Percentiles rank a stretch among this genome's conserved stretches.
Conservation (phyloP, 306 rosid genomes). For the Senna siamea region DNA sequence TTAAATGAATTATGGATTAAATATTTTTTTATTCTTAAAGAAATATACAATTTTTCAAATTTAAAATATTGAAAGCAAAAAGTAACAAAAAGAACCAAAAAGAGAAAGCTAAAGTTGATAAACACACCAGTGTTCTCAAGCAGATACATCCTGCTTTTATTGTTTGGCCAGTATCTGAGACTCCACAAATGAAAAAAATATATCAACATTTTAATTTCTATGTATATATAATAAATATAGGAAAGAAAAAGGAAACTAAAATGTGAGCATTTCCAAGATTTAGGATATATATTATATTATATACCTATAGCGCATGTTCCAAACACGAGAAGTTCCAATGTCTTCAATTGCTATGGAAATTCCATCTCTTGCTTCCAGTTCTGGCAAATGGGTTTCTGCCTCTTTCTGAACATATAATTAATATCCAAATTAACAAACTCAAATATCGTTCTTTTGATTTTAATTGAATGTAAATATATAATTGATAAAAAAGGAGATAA, state of each 20-base stretch:
- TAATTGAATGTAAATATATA: background rate
- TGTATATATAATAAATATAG: background rate
- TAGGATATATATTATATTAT: background rate
- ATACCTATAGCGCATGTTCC: conserved; percentile 99
- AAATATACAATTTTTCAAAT: too few relatives aligned
- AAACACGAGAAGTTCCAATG: conserved; percentile 86
- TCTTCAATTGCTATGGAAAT: conserved; percentile 94
- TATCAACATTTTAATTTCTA: conserved; percentile 36
- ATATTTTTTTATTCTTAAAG: too few relatives aligned
- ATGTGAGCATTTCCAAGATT: background rate
- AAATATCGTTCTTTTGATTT: background rate
- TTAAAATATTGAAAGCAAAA: too few relatives aligned
- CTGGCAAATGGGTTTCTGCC: conserved; percentile 96
- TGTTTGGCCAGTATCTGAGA: conserved; percentile 99
- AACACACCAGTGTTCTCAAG: conserved; percentile 91
- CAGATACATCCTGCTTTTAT: conserved; percentile 98
- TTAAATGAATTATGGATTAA: too few relatives aligned
- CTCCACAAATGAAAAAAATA: conserved; percentile 50
- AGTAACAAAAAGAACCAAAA: background rate
- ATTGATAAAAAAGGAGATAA: background rate
- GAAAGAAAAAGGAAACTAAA: background rate
- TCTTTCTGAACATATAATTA: conserved; percentile 64
- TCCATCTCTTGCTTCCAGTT: conserved; percentile 92
- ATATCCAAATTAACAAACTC: background rate
- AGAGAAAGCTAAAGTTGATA: background rate